Evolutionary conservation across 2,329 filamentous ascomycete species (phyloP), one percentile per base, ranked within the genome.

Genomic region (Colletotrichum karsti): DNA sequence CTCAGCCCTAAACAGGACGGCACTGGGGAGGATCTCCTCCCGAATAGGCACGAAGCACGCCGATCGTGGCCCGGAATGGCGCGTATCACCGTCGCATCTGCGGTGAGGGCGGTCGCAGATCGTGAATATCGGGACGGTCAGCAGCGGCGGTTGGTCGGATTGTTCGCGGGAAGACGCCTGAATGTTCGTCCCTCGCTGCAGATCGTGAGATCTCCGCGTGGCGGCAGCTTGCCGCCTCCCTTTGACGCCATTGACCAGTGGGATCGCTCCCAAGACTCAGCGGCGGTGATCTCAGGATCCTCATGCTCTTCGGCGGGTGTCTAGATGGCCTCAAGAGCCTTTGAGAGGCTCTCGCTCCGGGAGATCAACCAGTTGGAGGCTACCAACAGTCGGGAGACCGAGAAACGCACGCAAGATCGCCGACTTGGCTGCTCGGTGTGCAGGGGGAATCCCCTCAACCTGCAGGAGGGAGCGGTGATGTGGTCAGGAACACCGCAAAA

Each of bases 161-260:
- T n/a, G 37, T 4, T 15, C 37, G 28, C 44, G 15, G 35, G 22
- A 26, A 18, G 22, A n/a, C n/a, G 13, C 6, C 15, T 7, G 24
- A 28, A 12, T 10, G 18, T 18, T 13, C n/a, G 18, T 24, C 15
- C 46, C 26, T 18, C 30, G 26, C n/a, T 26, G 59, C 37, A 53
- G 59, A 64, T 67, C 64, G 24, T 39, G 18, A 39, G 7, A 9
- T 24, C n/a, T 24, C 18, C 35, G 15, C 24, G 41, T 50, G 41
- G 64, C 42, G 42, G 28, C 13, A 7, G 24, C 50, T 44, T 57
- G 28, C 28, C 59, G 26, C 37, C 53, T 50, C 41, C 18, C 58
- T 24, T 42, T 41, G 24, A n/a, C 39, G 35, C 51, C 44, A 53
- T 37, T 42, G 42, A 37, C 51, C 60, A 67, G 58, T 67, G 15